Conservation (phyloP, 306 rosid species). For the Citrullus amarus region DNA sequence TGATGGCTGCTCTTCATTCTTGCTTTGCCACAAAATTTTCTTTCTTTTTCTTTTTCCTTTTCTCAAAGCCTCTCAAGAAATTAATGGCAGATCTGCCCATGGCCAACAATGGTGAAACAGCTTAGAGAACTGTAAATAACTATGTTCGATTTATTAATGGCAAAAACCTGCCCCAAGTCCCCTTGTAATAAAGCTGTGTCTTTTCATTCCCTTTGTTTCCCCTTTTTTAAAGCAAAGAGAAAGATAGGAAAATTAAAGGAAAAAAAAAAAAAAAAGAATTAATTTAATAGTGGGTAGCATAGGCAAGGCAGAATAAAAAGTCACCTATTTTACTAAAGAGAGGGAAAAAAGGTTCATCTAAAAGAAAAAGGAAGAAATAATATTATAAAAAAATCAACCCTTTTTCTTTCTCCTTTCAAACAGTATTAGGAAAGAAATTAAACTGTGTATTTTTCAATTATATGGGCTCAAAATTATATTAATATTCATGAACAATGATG, state of each 20-base stretch:
- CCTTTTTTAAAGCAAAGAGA: background rate
- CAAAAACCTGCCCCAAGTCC: background rate
- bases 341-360: background rate
- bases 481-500: background rate
- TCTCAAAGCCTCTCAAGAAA: background rate
- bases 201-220: conserved; percentile 9
- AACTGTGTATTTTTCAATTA: background rate
- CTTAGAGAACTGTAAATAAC: background rate
- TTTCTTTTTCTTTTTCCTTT: background rate
- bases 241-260: background rate
- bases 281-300: background rate
- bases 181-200: background rate
- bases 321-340: background rate
- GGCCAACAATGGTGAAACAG: conserved; percentile 2
- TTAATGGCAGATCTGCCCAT: background rate
- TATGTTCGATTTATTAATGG: background rate
- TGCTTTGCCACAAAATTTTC: background rate
- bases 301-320: background rate
- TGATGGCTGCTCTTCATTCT: background rate
- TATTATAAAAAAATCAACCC: background rate
- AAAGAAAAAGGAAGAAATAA: background rate
- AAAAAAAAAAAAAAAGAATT: background rate
- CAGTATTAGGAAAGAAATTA: background rate
- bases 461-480: background rate
- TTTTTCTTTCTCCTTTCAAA: background rate